A percentile compares a stretch with the other conserved stretches of the same genome.
Evolutionary conservation across 164 flowering plant species (phyloP).

Genomic region (Protea cynaroides): DNA sequence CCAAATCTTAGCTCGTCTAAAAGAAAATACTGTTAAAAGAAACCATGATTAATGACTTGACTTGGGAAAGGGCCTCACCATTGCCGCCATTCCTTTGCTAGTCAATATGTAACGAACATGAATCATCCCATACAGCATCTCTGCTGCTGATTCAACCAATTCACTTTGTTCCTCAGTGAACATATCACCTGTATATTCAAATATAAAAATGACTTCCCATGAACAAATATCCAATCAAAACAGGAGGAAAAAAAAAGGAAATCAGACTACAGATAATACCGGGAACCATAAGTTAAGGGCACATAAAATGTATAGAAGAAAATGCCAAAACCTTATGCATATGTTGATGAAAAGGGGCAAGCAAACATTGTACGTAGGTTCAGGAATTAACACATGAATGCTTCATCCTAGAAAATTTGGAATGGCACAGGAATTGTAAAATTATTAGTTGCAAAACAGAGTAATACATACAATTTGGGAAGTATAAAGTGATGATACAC

Average conservation of each 20-base stretch:
- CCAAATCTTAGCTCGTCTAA: constrained; percentile 4
- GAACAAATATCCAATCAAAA: not conserved
- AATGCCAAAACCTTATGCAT: too few species aligned
- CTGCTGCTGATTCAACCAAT: constrained; percentile 81
- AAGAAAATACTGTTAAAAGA: not conserved
- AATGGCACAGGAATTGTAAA: too few species aligned
- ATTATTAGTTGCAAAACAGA: too few species aligned
- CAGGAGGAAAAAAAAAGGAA: not conserved
- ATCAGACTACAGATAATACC: too few species aligned
- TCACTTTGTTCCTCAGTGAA: constrained; percentile 83
- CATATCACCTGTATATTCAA: constrained; percentile 51
- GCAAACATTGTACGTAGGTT: too few species aligned
- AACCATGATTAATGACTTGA: not conserved
- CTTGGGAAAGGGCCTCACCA: constrained; percentile 41
- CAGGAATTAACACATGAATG: too few species aligned
- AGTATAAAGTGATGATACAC: too few species aligned
- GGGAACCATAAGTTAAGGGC: too few species aligned
- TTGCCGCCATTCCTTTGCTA: constrained; percentile 79
- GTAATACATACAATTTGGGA: too few species aligned
- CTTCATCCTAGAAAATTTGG: too few species aligned
- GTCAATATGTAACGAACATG: constrained; percentile 77
- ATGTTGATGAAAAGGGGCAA: too few species aligned
- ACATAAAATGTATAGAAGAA: too few species aligned
- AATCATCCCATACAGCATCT: constrained; percentile 79
- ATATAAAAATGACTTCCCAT: constrained; percentile 3